Evolutionary conservation across 768 basidiomycete genomes (phyloP), one percentile per base, ranked within the genome.

Genomic region (Lactarius quietus): DNA sequence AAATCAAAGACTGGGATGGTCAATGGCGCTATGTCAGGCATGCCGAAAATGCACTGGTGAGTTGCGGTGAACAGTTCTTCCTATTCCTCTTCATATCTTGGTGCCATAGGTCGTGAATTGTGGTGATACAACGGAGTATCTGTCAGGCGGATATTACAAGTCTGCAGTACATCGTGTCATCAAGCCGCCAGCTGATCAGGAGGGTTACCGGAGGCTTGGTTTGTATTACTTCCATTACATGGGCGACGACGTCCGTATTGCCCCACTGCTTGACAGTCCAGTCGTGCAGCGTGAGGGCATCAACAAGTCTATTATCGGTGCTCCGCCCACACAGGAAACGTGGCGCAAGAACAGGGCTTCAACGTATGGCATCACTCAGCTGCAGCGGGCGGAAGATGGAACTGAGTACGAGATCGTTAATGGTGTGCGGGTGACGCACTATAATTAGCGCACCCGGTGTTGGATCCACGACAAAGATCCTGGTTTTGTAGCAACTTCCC

Each of bases 151-250:
- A 17, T 76, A 70, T 69, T 77, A 75, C 63, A 75, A 74, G 65
- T 72, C 74, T 12, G 77, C 77, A 1, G 74, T 78, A 45, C 77
- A 78, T 65, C 77, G 77, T 51, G 77, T 78, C 51, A 66, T 76
- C 17, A 76, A 77, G 61, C 77, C 77, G 14, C 77, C 77, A 1
- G 60, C 61, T 28, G 76, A 76, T 62, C 77, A 78, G 69, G 74
- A 70, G 2, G 71, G 71, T 6, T 74, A 72, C 69, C 64, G 66
- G 52, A 75, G 78, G 15, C 74, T 78, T 20, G 77, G 78, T 26
- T 62, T 75, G 17, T 73, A 71, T 67, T 79, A 77, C 70, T 79
- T 79, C 69, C 69, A 70, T 6, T 68, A 76, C 48, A 70, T 76
- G 29, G 71, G 74, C 65, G 73, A 78, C 68, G 69, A 73, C 43